phyloP scores from a whole-genome alignment of 306 rosid species.

The Vigna hirtella region DNA sequence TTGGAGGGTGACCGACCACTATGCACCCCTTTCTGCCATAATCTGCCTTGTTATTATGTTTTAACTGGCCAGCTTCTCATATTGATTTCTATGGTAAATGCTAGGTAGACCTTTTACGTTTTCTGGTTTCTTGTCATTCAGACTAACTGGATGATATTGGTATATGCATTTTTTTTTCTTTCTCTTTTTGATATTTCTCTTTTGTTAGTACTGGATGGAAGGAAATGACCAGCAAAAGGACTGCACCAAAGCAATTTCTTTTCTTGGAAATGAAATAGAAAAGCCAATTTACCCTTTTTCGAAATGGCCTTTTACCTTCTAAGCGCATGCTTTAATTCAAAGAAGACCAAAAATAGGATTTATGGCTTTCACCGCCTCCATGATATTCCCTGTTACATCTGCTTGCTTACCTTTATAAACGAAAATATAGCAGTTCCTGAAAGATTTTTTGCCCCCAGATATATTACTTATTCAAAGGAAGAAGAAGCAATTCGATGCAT shows the following conservation, averaged over 20 bases:
- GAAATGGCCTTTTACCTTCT: neutral
- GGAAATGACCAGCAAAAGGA: conserved; percentile 10
- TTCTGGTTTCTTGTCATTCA: conserved; percentile 14
- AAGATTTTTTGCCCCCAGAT: conserved; percentile 58
- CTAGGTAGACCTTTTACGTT: neutral
- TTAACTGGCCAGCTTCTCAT: conserved; percentile 1
- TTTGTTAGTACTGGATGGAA: conserved; percentile 9
- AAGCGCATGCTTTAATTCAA: neutral
- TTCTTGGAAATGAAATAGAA: neutral
- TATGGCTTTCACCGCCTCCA: conserved; percentile 6
- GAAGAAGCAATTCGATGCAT: conserved; percentile 99
- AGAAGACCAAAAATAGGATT: neutral
- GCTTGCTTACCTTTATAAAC: conserved; percentile 10
- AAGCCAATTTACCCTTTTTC: neutral
- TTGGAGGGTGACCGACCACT: conserved; percentile 12
- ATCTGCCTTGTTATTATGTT: neutral
- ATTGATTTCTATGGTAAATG: neutral
- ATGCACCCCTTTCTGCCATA: neutral
- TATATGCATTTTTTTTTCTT: neutral
- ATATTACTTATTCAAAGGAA: conserved; percentile 96
- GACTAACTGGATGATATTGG: neutral
- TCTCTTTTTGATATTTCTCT: neutral
- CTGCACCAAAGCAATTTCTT: neutral
- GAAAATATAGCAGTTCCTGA: conserved; percentile 27
- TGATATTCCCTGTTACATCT: neutral